phyloP scores from a whole-genome alignment of 176 grass and related monocot species.

The Aechmea fasciata region DNA sequence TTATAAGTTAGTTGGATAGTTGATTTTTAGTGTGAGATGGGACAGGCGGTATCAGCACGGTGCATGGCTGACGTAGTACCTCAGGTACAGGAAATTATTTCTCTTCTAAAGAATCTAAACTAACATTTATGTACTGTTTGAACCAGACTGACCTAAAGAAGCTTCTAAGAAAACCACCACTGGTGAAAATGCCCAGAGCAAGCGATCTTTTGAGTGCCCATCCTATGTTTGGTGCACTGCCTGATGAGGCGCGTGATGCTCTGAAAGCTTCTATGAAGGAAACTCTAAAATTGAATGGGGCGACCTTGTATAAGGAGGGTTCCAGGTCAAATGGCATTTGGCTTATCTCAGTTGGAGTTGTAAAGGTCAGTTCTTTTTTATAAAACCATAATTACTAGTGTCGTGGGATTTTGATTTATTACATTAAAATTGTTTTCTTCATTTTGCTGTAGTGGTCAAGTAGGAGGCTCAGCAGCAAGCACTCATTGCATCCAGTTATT shows the following conservation, averaged over 20 bases:
- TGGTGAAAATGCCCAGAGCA: conserved; percentile 91
- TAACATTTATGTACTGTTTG: conserved; percentile 6
- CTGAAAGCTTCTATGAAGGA: conserved; percentile 63
- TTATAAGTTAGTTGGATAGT: no score
- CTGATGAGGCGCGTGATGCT: conserved; percentile 38
- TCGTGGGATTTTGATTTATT: background rate
- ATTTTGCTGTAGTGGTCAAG: conserved; percentile 59
- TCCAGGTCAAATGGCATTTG: conserved; percentile 68
- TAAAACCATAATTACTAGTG: conserved; percentile 3
- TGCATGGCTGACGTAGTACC: no score
- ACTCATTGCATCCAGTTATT: conserved; percentile 71
- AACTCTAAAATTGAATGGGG: conserved; percentile 50
- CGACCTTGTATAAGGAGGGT: conserved; percentile 52
- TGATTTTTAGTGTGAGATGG: no score
- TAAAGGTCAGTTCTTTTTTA: conserved; percentile 49
- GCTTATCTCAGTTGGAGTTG: conserved; percentile 72
- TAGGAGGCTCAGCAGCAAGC: conserved; percentile 53
- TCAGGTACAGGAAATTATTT: no score
- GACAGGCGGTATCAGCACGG: no score
- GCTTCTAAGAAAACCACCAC: conserved; percentile 73
- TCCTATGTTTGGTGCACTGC: conserved; percentile 72
- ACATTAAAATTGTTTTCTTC: conserved; percentile 13
- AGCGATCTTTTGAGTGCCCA: conserved; percentile 53
- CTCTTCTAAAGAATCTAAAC: conserved; percentile 1
- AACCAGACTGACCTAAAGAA: conserved; percentile 86